Evolutionary conservation across 192 early-diverging fungal species (phyloP).

Genomic region (Coemansia sp.): DNA sequence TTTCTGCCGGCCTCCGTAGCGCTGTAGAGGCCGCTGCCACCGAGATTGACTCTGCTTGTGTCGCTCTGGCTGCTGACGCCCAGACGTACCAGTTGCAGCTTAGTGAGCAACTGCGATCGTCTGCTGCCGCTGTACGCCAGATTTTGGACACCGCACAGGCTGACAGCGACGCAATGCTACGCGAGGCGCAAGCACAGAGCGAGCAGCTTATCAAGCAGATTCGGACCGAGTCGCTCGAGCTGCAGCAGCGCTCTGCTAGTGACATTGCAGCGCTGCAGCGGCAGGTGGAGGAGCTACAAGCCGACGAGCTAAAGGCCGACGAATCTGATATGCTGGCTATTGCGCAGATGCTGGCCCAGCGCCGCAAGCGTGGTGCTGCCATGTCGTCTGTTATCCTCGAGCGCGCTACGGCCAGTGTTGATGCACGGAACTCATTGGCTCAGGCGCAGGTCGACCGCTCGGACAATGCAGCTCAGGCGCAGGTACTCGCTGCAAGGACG

Average conservation of each 20-base stretch:
- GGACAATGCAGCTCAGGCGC: background rate
- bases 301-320: slow-evolving; percentile 4
- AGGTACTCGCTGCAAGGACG: background rate
- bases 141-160: background rate
- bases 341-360: slow-evolving; percentile 17
- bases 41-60: background rate
- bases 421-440: background rate
- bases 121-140: background rate
- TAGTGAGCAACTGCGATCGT: background rate
- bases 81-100: background rate
- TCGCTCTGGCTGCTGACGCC: background rate
- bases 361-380: background rate
- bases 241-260: slow-evolving; percentile 16
- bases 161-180: background rate
- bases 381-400: background rate
- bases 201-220: slow-evolving; percentile 17
- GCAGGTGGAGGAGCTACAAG: slow-evolving; percentile 28
- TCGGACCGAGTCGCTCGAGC: background rate
- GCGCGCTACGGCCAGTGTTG: background rate
- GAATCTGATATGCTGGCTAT: slow-evolving; percentile 27
- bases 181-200: slow-evolving; percentile 1
- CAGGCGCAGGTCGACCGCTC: background rate
- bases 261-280: slow-evolving; percentile 19
- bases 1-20: slow-evolving; percentile 8
- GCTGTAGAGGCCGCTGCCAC: background rate